Base-by-base conservation (phyloP, 257 asterid genomes). In the Nicotiana sylvestris region DNA sequence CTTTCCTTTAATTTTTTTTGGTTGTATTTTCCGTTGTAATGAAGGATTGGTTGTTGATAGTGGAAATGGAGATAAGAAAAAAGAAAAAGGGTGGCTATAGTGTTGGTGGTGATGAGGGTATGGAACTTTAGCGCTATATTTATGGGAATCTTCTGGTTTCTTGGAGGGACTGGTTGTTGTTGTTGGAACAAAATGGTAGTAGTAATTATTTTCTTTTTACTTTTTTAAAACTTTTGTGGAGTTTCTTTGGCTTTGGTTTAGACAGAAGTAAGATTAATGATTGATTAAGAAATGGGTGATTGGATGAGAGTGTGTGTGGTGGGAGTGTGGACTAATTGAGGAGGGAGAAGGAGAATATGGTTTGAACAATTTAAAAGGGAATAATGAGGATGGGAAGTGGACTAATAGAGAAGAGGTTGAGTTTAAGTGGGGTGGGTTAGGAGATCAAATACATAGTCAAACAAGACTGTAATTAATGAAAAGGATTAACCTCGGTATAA, bases 121-220 rank as follows among this genome's bases (percentile, higher is more conserved):
- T 43, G 77, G 25, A 57, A 32, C 29, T 58, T 85, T 68, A 66
- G 56, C 81, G 64, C 77, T 69, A 84, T 82, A 87, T 90, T 83
- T 82, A 86, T 84, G 85, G 86, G 94, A 90, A 89, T 88, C 92
- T 90, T 87, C 83, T 89, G 91, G 91, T 89, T 87, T 87, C 88
- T 83, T 82, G 87, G 88, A 86, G 85, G 85, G 53, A 83, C 84
- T 70, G 88, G 87, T 83, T 83, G 87, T 80, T 85, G 91, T 81
- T 88, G 90, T 82, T 87, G 91, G 89, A 83, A 82, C 64, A 49
- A 76, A 76, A 51, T 51, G 80, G 27, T 68, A 88, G 53, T 84
- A 82, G 78, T 80, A 76, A 76, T 82, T 58, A 33, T 62, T 66
- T 25, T 12, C 43, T 67, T 33, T 76, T 82, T 32, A 2, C 18